Evolutionary conservation across 106 monocot species (phyloP), one percentile per base, ranked within the genome.

Genomic region (Acorus gramineus): DNA sequence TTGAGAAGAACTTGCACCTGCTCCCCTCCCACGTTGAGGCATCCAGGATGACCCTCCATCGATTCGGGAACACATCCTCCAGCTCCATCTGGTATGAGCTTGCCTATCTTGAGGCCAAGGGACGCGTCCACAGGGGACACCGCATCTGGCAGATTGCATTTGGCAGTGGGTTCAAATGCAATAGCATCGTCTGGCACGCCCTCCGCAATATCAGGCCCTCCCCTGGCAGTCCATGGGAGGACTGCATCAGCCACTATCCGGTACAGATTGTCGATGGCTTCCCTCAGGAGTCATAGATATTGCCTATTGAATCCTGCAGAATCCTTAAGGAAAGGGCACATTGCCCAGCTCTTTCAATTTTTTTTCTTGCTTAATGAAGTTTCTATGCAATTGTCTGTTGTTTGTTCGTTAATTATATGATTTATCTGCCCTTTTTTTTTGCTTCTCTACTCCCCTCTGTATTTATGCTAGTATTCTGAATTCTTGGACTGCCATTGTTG

Each of bases 41-140:
- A 6, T 71, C 71, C 9, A 54, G 63, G 53, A 71, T 71, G 71
- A 64, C 71, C 28, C 62, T 71, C 5, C 71, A 71, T 4, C 53
- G 71, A 8, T 71, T 71, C 45, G 71, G 71, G 7, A 71, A 71
- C 55, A 71, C 71, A 2, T 71, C 71, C n/a, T 71, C 71, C 47
- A 71, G 71, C 55, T 71, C 71, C 8, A 71, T 71, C 6, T 71
- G 71, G 71, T 71, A 71, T 14, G 71, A 71, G 56, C 71, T 71
- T 2, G 63, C 71, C 46, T 69, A 63, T 45, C 62, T 49, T 14
- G 71, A 71, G 56, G 71, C 71, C 44, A 71, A 71, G 49, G 71
- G 71, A 42, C 62, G 71, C 55, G 64, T 64, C 46, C 49, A 56
- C 55, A 71, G 5, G 49, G 55, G 71, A 11, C 52, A 71, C 53